Percentiles rank a stretch among this genome's conserved stretches.
Evolutionary conservation across 345 rosid genomes (phyloP).

Genomic region (Boechera divaricarpa): DNA sequence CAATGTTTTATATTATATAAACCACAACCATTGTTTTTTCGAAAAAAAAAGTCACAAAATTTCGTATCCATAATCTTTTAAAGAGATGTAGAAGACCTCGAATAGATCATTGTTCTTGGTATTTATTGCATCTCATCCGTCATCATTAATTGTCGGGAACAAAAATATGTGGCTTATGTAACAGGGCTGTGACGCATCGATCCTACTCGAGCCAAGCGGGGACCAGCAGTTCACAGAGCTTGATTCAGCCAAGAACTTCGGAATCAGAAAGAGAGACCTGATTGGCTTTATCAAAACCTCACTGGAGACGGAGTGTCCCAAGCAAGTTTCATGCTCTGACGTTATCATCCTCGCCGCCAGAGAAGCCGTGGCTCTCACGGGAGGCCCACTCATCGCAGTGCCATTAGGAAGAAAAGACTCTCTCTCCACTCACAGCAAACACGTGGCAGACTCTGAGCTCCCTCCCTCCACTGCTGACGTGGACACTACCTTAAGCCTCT

Average conservation of each 20-base stretch:
- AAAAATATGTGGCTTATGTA: not conserved
- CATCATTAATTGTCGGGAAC: conserved; percentile 4
- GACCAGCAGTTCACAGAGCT: conserved; percentile 44
- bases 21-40: not conserved
- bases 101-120: not conserved
- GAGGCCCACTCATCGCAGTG: conserved; percentile 50
- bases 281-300: conserved; percentile 47
- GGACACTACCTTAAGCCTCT: conserved; percentile 44
- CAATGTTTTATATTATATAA: not conserved
- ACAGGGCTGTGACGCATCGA: conserved; percentile 59
- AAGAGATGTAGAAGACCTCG: not conserved
- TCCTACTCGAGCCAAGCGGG: conserved; percentile 46
- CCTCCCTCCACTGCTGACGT: conserved; percentile 54
- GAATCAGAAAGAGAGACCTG: conserved; percentile 53
- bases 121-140: not conserved
- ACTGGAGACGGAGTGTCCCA: conserved; percentile 50
- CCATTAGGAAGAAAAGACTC: conserved; percentile 54
- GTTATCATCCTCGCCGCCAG: conserved; percentile 55
- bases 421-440: conserved; percentile 30
- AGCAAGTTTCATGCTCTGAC: conserved; percentile 57
- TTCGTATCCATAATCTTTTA: not conserved
- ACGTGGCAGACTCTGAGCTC: conserved; percentile 49
- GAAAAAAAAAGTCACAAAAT: not conserved
- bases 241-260: conserved; percentile 50
- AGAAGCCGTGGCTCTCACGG: conserved; percentile 47